Evolutionary conservation across 2,329 filamentous ascomycete genomes (phyloP).

Genomic region (Nemania sp.): DNA sequence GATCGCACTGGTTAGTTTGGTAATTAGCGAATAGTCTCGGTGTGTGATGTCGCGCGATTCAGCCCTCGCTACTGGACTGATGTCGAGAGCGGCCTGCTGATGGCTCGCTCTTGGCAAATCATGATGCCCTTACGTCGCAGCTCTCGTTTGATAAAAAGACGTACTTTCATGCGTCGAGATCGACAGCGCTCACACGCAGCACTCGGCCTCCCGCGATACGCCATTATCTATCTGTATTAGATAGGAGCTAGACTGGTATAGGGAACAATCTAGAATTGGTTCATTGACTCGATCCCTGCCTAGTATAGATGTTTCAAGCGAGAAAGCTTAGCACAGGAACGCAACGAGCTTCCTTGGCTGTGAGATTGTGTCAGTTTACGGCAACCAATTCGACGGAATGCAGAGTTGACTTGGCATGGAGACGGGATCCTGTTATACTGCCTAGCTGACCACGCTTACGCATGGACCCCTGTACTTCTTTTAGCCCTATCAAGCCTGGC

Average conservation of each 20-base stretch:
- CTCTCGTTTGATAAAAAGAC: not conserved
- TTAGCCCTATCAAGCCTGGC: not conserved
- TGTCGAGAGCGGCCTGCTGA: not conserved
- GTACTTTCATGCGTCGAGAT: constrained; percentile 6
- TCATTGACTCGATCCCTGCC: not conserved
- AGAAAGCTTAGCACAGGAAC: not conserved
- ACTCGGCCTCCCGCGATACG: constrained; percentile 1
- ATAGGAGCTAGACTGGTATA: not conserved
- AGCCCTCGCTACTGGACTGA: not conserved
- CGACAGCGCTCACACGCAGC: constrained; percentile 4
- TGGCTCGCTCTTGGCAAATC: no score
- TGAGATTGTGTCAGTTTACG: not conserved
- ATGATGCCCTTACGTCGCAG: not conserved
- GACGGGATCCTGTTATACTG: not conserved
- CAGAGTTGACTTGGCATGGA: not conserved
- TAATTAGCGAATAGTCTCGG: not conserved
- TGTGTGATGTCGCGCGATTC: not conserved
- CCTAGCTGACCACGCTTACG: not conserved
- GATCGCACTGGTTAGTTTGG: not conserved
- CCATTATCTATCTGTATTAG: not conserved
- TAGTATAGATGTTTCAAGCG: not conserved
- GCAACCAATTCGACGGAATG: not conserved
- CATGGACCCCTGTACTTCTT: not conserved
- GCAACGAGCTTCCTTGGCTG: not conserved
- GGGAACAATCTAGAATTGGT: not conserved